A percentile compares a stretch with the other conserved stretches of the same genome.
These are phyloP conservation scores for Cystobasidiopsis lactophilus DNA, from an alignment of 768 basidiomycete species.

Conservation along the genomic window DNA sequence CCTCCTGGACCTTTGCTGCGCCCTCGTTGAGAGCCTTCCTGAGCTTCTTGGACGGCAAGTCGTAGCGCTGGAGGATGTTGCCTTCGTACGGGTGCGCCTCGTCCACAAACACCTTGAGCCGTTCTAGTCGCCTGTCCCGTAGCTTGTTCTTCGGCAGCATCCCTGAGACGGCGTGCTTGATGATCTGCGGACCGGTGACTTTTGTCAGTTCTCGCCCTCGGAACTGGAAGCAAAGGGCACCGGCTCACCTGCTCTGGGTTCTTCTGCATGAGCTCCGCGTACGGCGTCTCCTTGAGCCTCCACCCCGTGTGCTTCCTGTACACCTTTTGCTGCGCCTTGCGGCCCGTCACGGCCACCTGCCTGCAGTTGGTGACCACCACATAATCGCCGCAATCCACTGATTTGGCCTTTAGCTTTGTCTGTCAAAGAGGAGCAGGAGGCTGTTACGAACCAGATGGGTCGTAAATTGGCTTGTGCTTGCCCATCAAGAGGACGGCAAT, in stretches of 20 bases:
- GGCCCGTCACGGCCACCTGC: slow-evolving; percentile 64
- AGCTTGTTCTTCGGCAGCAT: slow-evolving; percentile 98
- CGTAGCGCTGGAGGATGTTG: slow-evolving; percentile 40
- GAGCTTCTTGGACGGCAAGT: not conserved
- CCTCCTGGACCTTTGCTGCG: no score
- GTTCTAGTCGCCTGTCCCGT: slow-evolving; percentile 62
- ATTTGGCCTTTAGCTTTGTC: not conserved
- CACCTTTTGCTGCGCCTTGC: slow-evolving; percentile 63
- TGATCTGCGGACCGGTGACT: slow-evolving; percentile 38
- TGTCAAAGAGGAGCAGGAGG: not conserved
- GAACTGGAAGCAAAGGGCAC: not conserved
- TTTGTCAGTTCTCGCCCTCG: not conserved
- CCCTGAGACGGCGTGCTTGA: slow-evolving; percentile 82
- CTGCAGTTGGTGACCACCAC: slow-evolving; percentile 81
- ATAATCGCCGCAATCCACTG: slow-evolving; percentile 95
- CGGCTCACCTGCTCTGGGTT: slow-evolving; percentile 73
- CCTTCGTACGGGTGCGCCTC: slow-evolving; percentile 41
- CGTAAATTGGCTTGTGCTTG: slow-evolving; percentile 94
- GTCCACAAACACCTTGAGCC: slow-evolving; percentile 70
- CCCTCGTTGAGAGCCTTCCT: not conserved
- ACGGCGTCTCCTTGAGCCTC: slow-evolving; percentile 75
- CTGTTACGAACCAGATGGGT: slow-evolving; percentile 49
- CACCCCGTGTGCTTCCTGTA: slow-evolving; percentile 86
- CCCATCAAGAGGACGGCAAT: slow-evolving; percentile 95
- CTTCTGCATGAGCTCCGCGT: slow-evolving; percentile 54